Conservation (phyloP, 2,329 filamentous ascomycete genomes). For the Colletotrichum tofieldiae region DNA sequence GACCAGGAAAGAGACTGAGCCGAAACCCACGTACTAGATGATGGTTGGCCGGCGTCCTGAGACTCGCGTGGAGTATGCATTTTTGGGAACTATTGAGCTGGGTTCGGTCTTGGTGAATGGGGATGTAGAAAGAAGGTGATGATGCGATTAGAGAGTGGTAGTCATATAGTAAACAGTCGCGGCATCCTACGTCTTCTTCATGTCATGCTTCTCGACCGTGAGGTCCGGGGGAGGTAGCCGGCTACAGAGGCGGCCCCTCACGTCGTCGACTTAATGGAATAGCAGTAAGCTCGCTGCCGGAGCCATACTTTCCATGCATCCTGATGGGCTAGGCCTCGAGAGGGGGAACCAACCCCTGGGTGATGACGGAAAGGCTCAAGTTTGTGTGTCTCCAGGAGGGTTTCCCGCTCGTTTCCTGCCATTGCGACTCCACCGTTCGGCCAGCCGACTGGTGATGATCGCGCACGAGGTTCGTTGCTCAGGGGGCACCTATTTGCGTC, state of each 20-base stretch:
- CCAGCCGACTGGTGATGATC: slow-evolving; percentile 36
- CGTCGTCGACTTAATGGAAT: slow-evolving; percentile 8
- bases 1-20: slow-evolving; percentile 20
- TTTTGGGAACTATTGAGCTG: slow-evolving; percentile 36
- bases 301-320: slow-evolving; percentile 22
- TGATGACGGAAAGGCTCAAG: slow-evolving; percentile 13
- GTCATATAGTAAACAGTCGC: slow-evolving; percentile 27
- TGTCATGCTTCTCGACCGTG: slow-evolving; percentile 22
- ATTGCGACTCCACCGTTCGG: slow-evolving; percentile 9
- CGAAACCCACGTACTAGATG: slow-evolving; percentile 41
- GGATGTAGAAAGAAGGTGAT: slow-evolving; percentile 5
- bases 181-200: slow-evolving; percentile 17
- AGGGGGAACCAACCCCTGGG: slow-evolving; percentile 23
- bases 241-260: slow-evolving; percentile 18
- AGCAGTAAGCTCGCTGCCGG: slow-evolving; percentile 18
- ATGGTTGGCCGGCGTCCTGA: slow-evolving; percentile 34
- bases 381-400: slow-evolving; percentile 20
- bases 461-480: slow-evolving; percentile 26
- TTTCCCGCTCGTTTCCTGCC: slow-evolving; percentile 25
- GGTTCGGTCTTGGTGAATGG: slow-evolving; percentile 20
- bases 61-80: slow-evolving; percentile 42
- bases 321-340: slow-evolving; percentile 27
- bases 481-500: slow-evolving; percentile 30
- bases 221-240: slow-evolving; percentile 23
- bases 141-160: slow-evolving; percentile 30